phyloP scores from a whole-genome alignment of 305 asterid species.

The Fraxinus sp. region DNA sequence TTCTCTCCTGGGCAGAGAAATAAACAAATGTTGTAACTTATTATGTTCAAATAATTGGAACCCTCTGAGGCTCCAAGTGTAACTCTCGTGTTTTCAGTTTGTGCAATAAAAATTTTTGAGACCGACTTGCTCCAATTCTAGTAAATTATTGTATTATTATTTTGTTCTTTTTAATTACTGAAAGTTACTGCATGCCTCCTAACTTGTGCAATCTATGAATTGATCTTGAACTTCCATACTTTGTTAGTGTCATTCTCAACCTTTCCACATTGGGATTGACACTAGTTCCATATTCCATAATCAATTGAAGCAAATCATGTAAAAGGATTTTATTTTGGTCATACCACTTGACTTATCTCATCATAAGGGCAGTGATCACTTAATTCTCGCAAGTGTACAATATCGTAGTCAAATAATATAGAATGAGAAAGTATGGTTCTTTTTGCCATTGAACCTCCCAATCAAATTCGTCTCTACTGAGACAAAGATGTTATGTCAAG shows the following conservation, averaged over 20 bases:
- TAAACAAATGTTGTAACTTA: too few species aligned
- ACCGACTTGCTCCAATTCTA: background rate
- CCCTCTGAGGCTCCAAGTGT: background rate
- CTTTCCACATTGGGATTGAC: too few species aligned
- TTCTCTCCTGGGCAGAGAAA: background rate
- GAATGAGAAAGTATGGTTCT: background rate
- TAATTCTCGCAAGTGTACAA: background rate
- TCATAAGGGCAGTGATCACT: background rate
- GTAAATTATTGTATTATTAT: background rate
- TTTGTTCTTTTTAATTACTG: background rate
- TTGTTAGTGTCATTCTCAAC: too few species aligned
- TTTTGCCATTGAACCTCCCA: too few species aligned
- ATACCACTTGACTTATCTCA: background rate
- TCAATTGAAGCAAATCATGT: background rate
- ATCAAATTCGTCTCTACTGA: too few species aligned
- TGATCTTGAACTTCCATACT: too few species aligned
- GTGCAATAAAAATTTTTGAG: background rate
- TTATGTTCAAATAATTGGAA: background rate
- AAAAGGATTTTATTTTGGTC: background rate
- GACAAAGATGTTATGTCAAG: too few species aligned
- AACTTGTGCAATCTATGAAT: too few species aligned
- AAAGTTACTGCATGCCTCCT: too few species aligned
- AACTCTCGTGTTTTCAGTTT: background rate
- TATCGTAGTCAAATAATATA: too few species aligned
- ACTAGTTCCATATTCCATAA: too few species aligned